A percentile compares a stretch with the other conserved stretches of the same genome.
Conservation (phyloP, 2,329 filamentous ascomycete species). For the Colletotrichum gigasporum region DNA sequence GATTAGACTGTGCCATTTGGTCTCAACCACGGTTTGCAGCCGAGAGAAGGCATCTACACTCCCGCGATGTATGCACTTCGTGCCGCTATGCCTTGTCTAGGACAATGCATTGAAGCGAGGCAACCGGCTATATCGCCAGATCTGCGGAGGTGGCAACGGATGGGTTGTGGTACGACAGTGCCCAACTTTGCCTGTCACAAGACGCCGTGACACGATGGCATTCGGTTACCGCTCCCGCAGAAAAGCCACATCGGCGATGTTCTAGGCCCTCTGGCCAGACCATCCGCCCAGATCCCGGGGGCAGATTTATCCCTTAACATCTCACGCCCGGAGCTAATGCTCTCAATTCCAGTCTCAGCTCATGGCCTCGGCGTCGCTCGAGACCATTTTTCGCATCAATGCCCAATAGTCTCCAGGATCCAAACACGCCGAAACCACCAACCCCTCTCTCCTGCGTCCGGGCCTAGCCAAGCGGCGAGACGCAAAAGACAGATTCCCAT, state of each 20-base stretch:
- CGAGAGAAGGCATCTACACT: not conserved
- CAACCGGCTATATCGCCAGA: not conserved
- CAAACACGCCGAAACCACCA: not conserved
- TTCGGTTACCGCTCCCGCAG: slow-evolving; percentile 16
- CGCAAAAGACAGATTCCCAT: slow-evolving; percentile 28
- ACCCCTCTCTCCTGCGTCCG: not conserved
- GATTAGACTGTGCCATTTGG: not conserved
- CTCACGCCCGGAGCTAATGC: slow-evolving; percentile 1
- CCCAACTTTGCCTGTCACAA: not conserved
- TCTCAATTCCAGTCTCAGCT: slow-evolving; percentile 5
- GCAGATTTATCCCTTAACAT: not conserved
- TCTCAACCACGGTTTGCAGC: not conserved
- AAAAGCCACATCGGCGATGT: slow-evolving; percentile 3
- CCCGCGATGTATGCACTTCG: not conserved
- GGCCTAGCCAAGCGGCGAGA: slow-evolving; percentile 23
- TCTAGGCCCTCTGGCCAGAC: slow-evolving; percentile 13
- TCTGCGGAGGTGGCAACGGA: not conserved
- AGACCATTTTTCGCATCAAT: not conserved
- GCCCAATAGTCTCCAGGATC: slow-evolving; percentile 4
- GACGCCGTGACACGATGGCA: slow-evolving; percentile 7
- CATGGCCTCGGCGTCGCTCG: not conserved
- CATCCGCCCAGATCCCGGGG: not conserved
- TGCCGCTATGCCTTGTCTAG: slow-evolving; percentile 2
- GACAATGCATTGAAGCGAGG: slow-evolving; percentile 11
- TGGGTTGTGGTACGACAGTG: not conserved